Percentiles rank a stretch among this genome's conserved stretches.
Conservation (phyloP, 169 alveolate genomes). For the Miamiensis avidus region DNA sequence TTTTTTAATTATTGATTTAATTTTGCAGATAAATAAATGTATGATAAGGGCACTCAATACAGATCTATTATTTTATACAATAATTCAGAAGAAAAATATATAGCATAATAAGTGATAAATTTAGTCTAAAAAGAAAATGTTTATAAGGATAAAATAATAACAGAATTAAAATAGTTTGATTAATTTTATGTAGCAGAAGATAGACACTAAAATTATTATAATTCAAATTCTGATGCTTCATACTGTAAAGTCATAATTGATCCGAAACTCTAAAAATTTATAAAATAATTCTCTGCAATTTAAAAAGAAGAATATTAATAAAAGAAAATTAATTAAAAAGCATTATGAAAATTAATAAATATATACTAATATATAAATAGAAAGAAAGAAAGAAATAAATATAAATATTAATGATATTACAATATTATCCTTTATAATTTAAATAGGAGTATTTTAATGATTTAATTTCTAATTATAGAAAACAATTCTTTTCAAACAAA, state of each 20-base stretch:
- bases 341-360: too few species aligned
- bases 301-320: too few species aligned
- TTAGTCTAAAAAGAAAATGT: constrained; percentile 22
- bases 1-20: too few species aligned
- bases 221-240: constrained; percentile 23
- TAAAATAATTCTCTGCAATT: constrained; percentile 29
- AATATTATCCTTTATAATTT: too few species aligned
- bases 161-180: constrained; percentile 18
- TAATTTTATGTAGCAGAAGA: constrained; percentile 44
- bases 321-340: too few species aligned
- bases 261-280: constrained; percentile 34
- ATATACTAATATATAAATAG: too few species aligned
- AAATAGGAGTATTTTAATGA: too few species aligned
- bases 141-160: constrained; percentile 20
- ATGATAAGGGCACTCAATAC: constrained; percentile 75
- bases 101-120: constrained; percentile 11
- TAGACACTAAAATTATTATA: constrained; percentile 41
- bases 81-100: constrained; percentile 27
- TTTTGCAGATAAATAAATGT: constrained; percentile 73
- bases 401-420: too few species aligned
- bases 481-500: too few species aligned
- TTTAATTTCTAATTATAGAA: too few species aligned
- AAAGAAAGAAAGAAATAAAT: too few species aligned
- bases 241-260: constrained; percentile 34
- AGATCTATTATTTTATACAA: constrained; percentile 64